A percentile compares a stretch with the other conserved stretches of the same genome.
phyloP scores from a whole-genome alignment of 805 yeast species.

The Cyberlindnera meyerae region DNA sequence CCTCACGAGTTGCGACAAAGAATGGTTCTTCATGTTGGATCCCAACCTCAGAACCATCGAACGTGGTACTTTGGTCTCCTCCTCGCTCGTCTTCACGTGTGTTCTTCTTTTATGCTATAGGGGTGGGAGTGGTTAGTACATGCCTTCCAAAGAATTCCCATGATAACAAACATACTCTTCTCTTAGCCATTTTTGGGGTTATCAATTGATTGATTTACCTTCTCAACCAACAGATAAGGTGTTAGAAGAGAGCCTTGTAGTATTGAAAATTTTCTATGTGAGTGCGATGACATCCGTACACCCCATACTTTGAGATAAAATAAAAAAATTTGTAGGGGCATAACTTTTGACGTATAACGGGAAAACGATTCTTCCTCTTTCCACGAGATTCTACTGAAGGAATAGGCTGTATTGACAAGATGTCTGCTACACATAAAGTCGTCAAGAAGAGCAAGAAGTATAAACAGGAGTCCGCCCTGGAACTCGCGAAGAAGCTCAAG shows the following conservation, averaged over 20 bases:
- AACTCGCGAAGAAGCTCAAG: slow-evolving; percentile 54
- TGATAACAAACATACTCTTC: slow-evolving; percentile 39
- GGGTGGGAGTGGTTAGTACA: slow-evolving; percentile 13
- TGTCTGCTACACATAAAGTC: slow-evolving; percentile 9
- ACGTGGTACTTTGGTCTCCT: slow-evolving; percentile 69
- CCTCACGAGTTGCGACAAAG: slow-evolving; percentile 75
- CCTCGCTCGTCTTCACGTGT: slow-evolving; percentile 67
- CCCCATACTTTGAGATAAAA: slow-evolving; percentile 10
- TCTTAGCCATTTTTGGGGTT: slow-evolving; percentile 41
- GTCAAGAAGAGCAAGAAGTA: slow-evolving; percentile 22
- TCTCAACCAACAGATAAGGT: background rate
- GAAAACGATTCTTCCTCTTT: no score
- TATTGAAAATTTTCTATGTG: slow-evolving; percentile 10
- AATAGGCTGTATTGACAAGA: background rate
- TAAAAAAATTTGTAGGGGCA: slow-evolving; percentile 4
- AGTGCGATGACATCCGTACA: slow-evolving; percentile 27
- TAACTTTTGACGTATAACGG: no score
- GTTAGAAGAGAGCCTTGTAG: slow-evolving; percentile 1
- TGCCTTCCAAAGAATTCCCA: background rate
- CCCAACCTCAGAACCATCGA: slow-evolving; percentile 95
- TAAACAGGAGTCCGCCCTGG: slow-evolving; percentile 35
- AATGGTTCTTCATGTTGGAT: slow-evolving; percentile 66
- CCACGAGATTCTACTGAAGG: no score
- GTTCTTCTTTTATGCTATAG: slow-evolving; percentile 85
- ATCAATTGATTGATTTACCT: background rate